Conservation (phyloP, 2,329 filamentous ascomycete genomes). For the Fusarium fujikuroi region DNA sequence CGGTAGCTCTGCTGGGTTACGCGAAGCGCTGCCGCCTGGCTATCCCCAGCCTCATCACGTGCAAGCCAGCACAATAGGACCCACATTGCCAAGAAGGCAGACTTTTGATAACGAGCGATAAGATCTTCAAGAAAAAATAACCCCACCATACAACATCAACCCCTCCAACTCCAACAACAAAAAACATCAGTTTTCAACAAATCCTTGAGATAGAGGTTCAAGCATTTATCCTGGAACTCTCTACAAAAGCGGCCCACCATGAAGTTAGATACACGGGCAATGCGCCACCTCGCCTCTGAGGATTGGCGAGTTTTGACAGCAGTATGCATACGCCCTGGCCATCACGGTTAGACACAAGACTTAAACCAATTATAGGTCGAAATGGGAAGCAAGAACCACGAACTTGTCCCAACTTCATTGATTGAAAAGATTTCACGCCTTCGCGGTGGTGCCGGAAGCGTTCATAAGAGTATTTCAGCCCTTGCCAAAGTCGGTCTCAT, state of each 20-base stretch:
- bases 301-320: constrained; percentile 96
- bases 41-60: constrained; percentile 50
- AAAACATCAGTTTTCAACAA: constrained; percentile 1
- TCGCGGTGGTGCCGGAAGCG: constrained; percentile 79
- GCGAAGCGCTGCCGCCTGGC: constrained; percentile 58
- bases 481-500: constrained; percentile 94
- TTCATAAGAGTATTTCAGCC: constrained; percentile 87
- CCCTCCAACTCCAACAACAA: constrained; percentile 31
- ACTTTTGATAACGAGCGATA: constrained; percentile 38
- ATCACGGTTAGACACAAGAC: constrained; percentile 46
- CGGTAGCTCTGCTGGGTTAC: constrained; percentile 55
- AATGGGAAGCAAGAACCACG: constrained; percentile 94
- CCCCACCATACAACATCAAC: constrained; percentile 45
- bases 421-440: constrained; percentile 87
- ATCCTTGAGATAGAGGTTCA: background rate
- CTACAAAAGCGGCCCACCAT: constrained; percentile 61
- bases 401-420: constrained; percentile 90
- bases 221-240: background rate
- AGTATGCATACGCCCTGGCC: constrained; percentile 63
- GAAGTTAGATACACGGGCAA: constrained; percentile 93
- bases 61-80: background rate
- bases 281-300: constrained; percentile 91
- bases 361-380: constrained; percentile 74
- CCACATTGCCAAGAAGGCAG: constrained; percentile 6
- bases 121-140: constrained; percentile 46